phyloP scores from a whole-genome alignment of 148 eudicot genomes.

The Camellia granthamiana region DNA sequence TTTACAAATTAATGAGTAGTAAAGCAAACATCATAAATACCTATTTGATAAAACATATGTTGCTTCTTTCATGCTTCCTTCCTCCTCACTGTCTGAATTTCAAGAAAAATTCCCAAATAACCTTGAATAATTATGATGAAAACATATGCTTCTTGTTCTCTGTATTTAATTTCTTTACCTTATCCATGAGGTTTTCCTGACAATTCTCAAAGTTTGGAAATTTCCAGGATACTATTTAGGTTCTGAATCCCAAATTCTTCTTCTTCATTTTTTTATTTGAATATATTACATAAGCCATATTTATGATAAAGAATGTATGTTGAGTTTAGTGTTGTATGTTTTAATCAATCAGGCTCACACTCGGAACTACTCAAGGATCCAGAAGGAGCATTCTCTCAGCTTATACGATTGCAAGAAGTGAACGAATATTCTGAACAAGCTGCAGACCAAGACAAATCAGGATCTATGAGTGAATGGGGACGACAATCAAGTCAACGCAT shows the following conservation, averaged over 20 bases:
- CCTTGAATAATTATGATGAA: background rate
- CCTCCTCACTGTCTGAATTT: background rate
- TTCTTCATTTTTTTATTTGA: too few species aligned
- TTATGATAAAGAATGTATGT: background rate
- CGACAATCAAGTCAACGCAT: constrained; percentile 40
- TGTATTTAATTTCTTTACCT: background rate
- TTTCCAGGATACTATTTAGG: background rate
- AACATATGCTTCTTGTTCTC: background rate
- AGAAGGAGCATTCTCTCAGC: constrained; percentile 80
- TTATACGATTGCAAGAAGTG: constrained; percentile 55
- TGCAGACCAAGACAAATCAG: constrained; percentile 21
- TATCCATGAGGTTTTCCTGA: background rate
- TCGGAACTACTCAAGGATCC: constrained; percentile 52
- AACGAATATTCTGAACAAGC: constrained; percentile 28
- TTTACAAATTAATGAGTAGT: background rate
- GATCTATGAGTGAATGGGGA: constrained; percentile 11
- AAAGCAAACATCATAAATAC: too few species aligned
- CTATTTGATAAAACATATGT: too few species aligned
- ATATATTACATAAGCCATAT: background rate
- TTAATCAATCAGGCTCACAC: constrained; percentile 46
- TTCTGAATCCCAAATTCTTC: background rate
- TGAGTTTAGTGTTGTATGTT: background rate
- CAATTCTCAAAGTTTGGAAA: background rate
- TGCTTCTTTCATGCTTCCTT: too few species aligned
- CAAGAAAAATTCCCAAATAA: background rate